Evolutionary conservation across 805 yeast species (phyloP).

Genomic region (Myxozyma melibiosi): DNA sequence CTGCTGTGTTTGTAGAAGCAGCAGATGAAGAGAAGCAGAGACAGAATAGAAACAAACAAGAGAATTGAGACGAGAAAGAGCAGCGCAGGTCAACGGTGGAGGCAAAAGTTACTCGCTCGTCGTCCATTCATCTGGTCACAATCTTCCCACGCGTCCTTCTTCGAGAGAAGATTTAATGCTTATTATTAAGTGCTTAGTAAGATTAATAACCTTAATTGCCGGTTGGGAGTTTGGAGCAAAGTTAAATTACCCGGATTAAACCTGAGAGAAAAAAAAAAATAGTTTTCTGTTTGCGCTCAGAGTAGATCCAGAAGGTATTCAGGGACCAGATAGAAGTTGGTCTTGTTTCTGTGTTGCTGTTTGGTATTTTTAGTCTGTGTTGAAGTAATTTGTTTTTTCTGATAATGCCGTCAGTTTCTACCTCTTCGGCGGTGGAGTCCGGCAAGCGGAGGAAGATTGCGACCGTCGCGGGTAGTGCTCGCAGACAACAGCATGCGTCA

Average conservation of each 20-base stretch:
- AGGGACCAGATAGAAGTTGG: no score
- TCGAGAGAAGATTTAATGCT: neutral
- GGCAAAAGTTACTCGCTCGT: no score
- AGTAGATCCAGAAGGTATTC: no score
- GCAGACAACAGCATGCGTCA: constrained; percentile 43
- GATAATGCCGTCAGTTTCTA: constrained; percentile 19
- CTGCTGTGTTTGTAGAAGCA: neutral
- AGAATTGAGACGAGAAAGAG: no score
- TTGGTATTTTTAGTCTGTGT: no score
- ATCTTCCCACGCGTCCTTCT: neutral
- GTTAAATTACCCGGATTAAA: constrained; percentile 8
- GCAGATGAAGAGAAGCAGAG: no score
- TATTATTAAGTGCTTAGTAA: neutral
- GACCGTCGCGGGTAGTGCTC: neutral
- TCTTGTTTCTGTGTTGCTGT: no score
- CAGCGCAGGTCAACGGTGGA: no score
- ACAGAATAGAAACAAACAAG: neutral
- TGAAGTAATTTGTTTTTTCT: neutral
- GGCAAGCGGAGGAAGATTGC: constrained; percentile 23
- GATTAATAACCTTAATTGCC: neutral
- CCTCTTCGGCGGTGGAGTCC: constrained; percentile 4
- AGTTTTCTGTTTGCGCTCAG: no score
- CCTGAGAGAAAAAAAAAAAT: no score
- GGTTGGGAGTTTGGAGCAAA: constrained; percentile 8
- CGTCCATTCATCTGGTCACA: constrained; percentile 13